phyloP scores from a whole-genome alignment of 1,139 yeast species.

The Blastobotrys illinoisensis region DNA sequence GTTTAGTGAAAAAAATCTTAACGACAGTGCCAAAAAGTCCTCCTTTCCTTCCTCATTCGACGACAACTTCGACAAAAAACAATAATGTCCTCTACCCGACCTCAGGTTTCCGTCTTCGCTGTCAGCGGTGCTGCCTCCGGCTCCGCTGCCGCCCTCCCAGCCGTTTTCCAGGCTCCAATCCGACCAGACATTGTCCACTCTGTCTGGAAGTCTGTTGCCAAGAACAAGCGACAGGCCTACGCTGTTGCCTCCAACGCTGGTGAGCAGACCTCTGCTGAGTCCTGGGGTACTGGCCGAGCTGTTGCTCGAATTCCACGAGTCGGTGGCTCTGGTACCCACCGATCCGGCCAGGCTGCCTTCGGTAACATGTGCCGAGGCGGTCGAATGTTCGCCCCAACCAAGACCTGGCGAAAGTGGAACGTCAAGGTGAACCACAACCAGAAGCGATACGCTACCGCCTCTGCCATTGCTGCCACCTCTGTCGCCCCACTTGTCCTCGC shows the following conservation, averaged over 20 bases:
- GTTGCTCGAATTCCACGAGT: slow-evolving; percentile 99
- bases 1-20: background rate
- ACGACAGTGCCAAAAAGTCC: background rate
- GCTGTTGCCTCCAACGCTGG: slow-evolving; percentile 99
- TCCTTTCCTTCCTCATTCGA: background rate
- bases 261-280: slow-evolving; percentile 99
- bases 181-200: slow-evolving; percentile 99
- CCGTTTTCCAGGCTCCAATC: slow-evolving; percentile 99
- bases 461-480: slow-evolving; percentile 99
- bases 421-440: slow-evolving; percentile 99
- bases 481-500: slow-evolving; percentile 98
- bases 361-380: slow-evolving; percentile 99
- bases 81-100: slow-evolving; percentile 71
- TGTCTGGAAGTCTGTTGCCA: slow-evolving; percentile 97
- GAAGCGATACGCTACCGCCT: slow-evolving; percentile 99
- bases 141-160: slow-evolving; percentile 89
- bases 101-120: slow-evolving; percentile 95
- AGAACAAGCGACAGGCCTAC: slow-evolving; percentile 99
- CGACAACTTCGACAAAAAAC: slow-evolving; percentile 6
- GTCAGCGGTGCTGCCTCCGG: slow-evolving; percentile 83
- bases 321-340: slow-evolving; percentile 99
- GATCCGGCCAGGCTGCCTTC: slow-evolving; percentile 99
- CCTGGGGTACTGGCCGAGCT: slow-evolving; percentile 99
- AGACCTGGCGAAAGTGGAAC: slow-evolving; percentile 99
- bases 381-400: slow-evolving; percentile 99